phyloP scores from a whole-genome alignment of 345 rosid species.

The Bruguiera parviflora region DNA sequence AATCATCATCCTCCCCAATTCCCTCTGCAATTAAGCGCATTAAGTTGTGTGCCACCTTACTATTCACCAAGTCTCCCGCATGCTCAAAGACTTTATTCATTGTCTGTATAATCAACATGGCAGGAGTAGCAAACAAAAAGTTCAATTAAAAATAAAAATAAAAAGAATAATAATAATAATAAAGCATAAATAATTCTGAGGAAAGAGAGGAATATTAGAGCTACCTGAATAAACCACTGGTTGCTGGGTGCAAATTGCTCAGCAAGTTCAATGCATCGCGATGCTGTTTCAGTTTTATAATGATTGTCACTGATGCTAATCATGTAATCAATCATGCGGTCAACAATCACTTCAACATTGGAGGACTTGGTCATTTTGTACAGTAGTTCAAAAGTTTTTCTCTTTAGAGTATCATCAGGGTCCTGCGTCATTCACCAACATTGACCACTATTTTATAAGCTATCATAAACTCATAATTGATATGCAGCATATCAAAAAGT shows the following conservation, averaged over 20 bases:
- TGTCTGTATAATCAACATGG: constrained; percentile 44
- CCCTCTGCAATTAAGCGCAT: constrained; percentile 98
- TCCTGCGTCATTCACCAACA: constrained; percentile 52
- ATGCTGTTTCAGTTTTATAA: constrained; percentile 96
- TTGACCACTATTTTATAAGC: constrained; percentile 3
- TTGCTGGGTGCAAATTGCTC: constrained; percentile 98
- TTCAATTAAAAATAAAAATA: constrained; percentile 8
- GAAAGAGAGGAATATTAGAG: constrained; percentile 14
- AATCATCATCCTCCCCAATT: constrained; percentile 88
- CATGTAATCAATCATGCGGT: constrained; percentile 98
- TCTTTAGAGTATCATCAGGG: constrained; percentile 95
- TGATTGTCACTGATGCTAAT: constrained; percentile 87
- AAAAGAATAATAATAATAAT: background rate
- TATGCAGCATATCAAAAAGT: background rate
- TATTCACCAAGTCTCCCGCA: constrained; percentile 93
- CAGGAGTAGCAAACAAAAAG: constrained; percentile 12
- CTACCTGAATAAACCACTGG: constrained; percentile 98
- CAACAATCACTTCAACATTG: constrained; percentile 96
- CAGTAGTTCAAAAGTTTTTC: constrained; percentile 89
- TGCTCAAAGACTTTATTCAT: constrained; percentile 98
- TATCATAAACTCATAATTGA: background rate
- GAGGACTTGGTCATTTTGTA: constrained; percentile 97
- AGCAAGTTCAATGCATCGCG: constrained; percentile 91
- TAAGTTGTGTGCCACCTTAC: constrained; percentile 91
- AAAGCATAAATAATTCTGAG: background rate